Percentiles rank a stretch among this genome's conserved stretches.
Evolutionary conservation across 2,329 filamentous ascomycete species (phyloP).

Genomic region (Pseudogymnoascus sp.): DNA sequence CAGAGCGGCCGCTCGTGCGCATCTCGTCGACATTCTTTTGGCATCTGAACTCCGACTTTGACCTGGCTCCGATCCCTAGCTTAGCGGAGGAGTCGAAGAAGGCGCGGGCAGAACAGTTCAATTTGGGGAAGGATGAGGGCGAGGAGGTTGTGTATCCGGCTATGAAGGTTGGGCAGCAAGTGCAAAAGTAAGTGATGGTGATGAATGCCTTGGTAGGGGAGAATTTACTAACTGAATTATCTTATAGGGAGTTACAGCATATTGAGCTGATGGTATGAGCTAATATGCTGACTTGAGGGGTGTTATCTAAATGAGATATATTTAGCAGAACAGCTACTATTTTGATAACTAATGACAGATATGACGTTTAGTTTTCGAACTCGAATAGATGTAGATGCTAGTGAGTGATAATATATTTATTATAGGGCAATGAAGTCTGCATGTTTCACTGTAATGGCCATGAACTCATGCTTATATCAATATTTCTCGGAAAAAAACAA

Average conservation of each 20-base stretch:
- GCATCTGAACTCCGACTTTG: constrained; percentile 52
- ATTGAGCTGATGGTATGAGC: constrained; percentile 1
- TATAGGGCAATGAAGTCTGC: not conserved
- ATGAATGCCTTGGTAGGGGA: not conserved
- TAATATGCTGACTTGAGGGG: not conserved
- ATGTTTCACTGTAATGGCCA: not conserved
- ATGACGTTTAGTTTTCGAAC: not conserved
- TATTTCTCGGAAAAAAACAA: too few relatives aligned
- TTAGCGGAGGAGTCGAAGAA: constrained; percentile 41
- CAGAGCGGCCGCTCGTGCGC: constrained; percentile 47
- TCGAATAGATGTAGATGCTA: not conserved
- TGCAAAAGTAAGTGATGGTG: constrained; percentile 43
- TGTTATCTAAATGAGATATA: not conserved
- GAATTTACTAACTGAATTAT: not conserved
- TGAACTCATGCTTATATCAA: too few relatives aligned
- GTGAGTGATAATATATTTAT: not conserved
- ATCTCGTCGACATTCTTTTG: constrained; percentile 58
- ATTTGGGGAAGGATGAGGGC: constrained; percentile 49
- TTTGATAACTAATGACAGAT: not conserved
- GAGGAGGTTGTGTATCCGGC: constrained; percentile 41
- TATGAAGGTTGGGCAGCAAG: constrained; percentile 55
- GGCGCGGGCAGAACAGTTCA: constrained; percentile 43
- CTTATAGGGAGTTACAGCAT: not conserved
- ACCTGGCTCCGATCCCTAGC: constrained; percentile 46
- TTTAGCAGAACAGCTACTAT: not conserved